Percentiles rank a stretch among this genome's conserved stretches.
These are phyloP conservation scores for Suillus alpinus DNA, from an alignment of 768 basidiomycete species.

Conservation along the genomic window DNA sequence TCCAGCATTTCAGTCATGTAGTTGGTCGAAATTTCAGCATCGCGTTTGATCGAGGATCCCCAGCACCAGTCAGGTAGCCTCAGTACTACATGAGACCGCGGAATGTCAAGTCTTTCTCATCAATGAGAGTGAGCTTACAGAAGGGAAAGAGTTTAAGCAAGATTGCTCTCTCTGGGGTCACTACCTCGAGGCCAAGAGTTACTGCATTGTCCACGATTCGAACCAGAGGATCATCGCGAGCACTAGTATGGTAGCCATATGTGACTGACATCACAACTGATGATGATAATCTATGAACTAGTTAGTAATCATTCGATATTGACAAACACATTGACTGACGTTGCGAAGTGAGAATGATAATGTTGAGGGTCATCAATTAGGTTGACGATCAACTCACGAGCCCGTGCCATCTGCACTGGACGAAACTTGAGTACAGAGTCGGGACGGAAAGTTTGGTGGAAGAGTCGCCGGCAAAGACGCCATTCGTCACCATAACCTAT, in stretches of 20 bases:
- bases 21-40: background rate
- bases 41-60: conserved; percentile 8
- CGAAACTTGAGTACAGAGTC: conserved; percentile 24
- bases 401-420: conserved; percentile 22
- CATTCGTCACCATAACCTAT: conserved; percentile 1
- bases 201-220: background rate
- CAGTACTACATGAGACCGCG: conserved; percentile 1
- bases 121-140: conserved; percentile 9
- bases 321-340: conserved; percentile 6
- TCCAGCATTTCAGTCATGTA: conserved; percentile 1
- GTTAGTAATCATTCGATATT: background rate
- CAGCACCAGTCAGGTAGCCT: conserved; percentile 12
- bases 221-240: conserved; percentile 4
- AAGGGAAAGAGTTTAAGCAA: conserved; percentile 3
- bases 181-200: background rate
- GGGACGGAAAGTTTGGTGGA: conserved; percentile 37
- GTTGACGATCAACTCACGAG: conserved; percentile 23
- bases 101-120: background rate
- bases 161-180: conserved; percentile 2
- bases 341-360: conserved; percentile 22
- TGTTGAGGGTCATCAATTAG: conserved; percentile 26
- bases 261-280: background rate
- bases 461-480: conserved; percentile 32
- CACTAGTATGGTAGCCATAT: background rate
- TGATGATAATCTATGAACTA: conserved; percentile 11